These are phyloP conservation scores for Kodamaea leandrae DNA, from an alignment of 805 yeast species.

Conservation along the genomic window DNA sequence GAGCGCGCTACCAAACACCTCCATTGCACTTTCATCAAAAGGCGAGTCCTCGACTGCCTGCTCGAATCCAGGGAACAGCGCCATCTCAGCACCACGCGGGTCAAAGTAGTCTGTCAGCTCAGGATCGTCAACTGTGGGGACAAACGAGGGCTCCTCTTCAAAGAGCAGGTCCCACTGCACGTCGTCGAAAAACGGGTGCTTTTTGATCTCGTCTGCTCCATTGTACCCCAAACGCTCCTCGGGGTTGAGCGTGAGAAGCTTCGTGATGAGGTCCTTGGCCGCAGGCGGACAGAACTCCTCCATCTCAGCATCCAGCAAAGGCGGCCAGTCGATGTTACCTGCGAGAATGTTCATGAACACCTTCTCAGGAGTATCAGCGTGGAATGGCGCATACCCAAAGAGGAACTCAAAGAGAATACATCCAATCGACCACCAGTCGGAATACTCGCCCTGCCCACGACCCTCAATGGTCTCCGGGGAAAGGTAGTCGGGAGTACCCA, in stretches of 20 bases:
- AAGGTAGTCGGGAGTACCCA: slow-evolving; percentile 96
- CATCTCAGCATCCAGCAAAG: slow-evolving; percentile 53
- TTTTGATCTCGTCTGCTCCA: slow-evolving; percentile 76
- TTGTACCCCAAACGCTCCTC: slow-evolving; percentile 66
- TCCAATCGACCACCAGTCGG: slow-evolving; percentile 99
- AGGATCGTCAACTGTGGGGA: slow-evolving; percentile 76
- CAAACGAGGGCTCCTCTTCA: slow-evolving; percentile 72
- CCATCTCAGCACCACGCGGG: slow-evolving; percentile 76
- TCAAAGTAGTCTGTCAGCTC: slow-evolving; percentile 92
- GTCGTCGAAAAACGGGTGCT: slow-evolving; percentile 72
- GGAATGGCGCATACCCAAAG: slow-evolving; percentile 94
- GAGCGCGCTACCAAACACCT: slow-evolving; percentile 18
- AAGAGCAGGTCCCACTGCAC: slow-evolving; percentile 75
- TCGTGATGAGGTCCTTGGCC: slow-evolving; percentile 72
- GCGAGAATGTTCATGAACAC: slow-evolving; percentile 80
- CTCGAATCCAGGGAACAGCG: slow-evolving; percentile 47
- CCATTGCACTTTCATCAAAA: slow-evolving; percentile 9
- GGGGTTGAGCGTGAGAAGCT: slow-evolving; percentile 64
- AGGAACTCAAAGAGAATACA: slow-evolving; percentile 90
- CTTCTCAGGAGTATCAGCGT: slow-evolving; percentile 70
- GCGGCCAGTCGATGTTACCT: slow-evolving; percentile 84
- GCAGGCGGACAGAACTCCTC: slow-evolving; percentile 51
- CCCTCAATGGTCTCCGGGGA: slow-evolving; percentile 96
- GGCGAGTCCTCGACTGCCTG: slow-evolving; percentile 1
- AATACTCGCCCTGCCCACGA: slow-evolving; percentile 71